These are phyloP conservation scores for Fagus crenata DNA, from an alignment of 306 rosid species.

Conservation along the genomic window DNA sequence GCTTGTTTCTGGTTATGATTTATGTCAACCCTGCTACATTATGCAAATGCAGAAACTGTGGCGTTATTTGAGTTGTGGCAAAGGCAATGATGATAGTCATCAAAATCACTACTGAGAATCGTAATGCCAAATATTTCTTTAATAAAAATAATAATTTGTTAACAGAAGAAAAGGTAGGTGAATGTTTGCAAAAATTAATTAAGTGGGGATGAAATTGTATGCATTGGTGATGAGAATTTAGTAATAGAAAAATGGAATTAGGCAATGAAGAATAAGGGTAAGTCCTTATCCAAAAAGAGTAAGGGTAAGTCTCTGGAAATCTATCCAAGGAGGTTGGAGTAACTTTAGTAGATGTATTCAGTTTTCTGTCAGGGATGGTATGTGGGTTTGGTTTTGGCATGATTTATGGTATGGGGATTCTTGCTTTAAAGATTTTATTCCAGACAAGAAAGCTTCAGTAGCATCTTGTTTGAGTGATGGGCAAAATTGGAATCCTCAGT, in stretches of 20 bases:
- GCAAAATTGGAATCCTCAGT: too few relatives aligned
- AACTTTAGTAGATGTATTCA: too few relatives aligned
- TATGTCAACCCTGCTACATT: background rate
- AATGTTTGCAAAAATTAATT: background rate
- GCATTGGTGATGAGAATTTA: background rate
- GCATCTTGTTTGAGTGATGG: too few relatives aligned
- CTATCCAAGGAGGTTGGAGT: too few relatives aligned
- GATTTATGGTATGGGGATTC: too few relatives aligned
- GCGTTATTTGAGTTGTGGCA: background rate
- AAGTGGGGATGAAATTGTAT: background rate
- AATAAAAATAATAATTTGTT: background rate
- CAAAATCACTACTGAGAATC: background rate
- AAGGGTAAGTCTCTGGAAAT: background rate
- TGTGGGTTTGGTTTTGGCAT: too few relatives aligned
- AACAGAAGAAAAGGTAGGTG: background rate
- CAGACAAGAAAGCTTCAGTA: too few relatives aligned
- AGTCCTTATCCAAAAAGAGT: background rate
- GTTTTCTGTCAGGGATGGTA: too few relatives aligned
- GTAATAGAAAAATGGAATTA: background rate
- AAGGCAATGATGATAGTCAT: background rate
- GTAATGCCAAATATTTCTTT: background rate
- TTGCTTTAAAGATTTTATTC: too few relatives aligned
- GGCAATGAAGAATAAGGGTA: background rate
- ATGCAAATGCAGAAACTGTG: background rate
- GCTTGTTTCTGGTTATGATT: background rate